Percentiles rank a stretch among this genome's conserved stretches.
These are phyloP conservation scores for Gautieria morchelliformis DNA, from an alignment of 768 basidiomycete genomes.

Conservation along the genomic window DNA sequence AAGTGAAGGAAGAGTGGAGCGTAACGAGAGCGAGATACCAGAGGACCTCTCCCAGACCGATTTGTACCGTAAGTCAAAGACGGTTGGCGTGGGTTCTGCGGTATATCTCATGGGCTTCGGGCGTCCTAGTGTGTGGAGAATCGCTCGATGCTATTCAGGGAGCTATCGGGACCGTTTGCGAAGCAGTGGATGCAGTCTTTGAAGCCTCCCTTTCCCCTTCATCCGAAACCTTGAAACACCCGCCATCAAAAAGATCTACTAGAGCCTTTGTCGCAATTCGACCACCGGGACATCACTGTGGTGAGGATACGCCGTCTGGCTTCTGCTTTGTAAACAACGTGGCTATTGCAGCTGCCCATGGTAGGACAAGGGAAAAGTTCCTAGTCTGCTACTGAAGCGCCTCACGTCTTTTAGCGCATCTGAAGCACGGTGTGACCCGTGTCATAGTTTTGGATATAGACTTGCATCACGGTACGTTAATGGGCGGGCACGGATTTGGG, in stretches of 20 bases:
- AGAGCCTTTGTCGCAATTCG: slow-evolving; percentile 75
- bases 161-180: slow-evolving; percentile 74
- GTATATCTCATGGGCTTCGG: neutral
- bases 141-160: slow-evolving; percentile 74
- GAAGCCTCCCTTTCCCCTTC: slow-evolving; percentile 9
- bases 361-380: slow-evolving; percentile 28
- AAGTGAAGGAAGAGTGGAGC: slow-evolving; percentile 50
- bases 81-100: neutral
- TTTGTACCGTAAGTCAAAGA: slow-evolving; percentile 55
- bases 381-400: neutral
- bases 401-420: slow-evolving; percentile 48
- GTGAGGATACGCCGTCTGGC: slow-evolving; percentile 80
- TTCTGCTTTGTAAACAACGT: slow-evolving; percentile 98
- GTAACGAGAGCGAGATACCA: slow-evolving; percentile 70
- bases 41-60: slow-evolving; percentile 64
- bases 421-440: slow-evolving; percentile 67
- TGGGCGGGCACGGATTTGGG: too few relatives aligned
- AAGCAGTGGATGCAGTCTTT: slow-evolving; percentile 72
- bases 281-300: slow-evolving; percentile 93
- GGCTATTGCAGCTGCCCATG: slow-evolving; percentile 82
- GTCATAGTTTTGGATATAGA: slow-evolving; percentile 89
- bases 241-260: neutral
- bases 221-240: neutral
- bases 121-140: slow-evolving; percentile 58
- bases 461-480: slow-evolving; percentile 65